Conservation (phyloP, 1,284 basidiomycete species). For the Apiotrichum mycotoxinovorans region DNA sequence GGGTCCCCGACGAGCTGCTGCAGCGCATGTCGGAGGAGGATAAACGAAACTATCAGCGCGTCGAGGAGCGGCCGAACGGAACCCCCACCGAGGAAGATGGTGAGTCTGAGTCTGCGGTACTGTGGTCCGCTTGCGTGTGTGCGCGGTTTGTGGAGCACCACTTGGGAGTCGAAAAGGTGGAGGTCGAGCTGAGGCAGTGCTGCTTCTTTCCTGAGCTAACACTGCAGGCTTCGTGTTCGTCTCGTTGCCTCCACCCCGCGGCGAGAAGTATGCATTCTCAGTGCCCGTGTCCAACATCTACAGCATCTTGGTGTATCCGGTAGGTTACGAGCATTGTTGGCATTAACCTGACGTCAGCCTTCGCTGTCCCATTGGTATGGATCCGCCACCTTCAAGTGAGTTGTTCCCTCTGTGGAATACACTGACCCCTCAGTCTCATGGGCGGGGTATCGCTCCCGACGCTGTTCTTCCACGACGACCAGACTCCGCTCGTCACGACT, state of each 20-base stretch:
- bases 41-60: slow-evolving; percentile 33
- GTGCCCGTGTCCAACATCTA: slow-evolving; percentile 85
- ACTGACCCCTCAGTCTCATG: slow-evolving; percentile 77
- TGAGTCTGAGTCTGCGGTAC: slow-evolving; percentile 23
- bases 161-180: background rate
- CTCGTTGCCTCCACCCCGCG: slow-evolving; percentile 51
- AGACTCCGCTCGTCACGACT: slow-evolving; percentile 57
- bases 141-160: background rate
- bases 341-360: slow-evolving; percentile 25
- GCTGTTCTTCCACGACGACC: slow-evolving; percentile 94
- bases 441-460: slow-evolving; percentile 86
- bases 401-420: slow-evolving; percentile 32
- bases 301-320: slow-evolving; percentile 79
- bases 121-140: slow-evolving; percentile 2
- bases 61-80: slow-evolving; percentile 25
- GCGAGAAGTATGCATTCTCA: slow-evolving; percentile 91
- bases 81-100: slow-evolving; percentile 37
- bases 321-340: slow-evolving; percentile 6
- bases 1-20: slow-evolving; percentile 47
- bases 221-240: slow-evolving; percentile 45
- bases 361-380: slow-evolving; percentile 50
- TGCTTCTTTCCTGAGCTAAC: background rate
- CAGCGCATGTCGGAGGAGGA: slow-evolving; percentile 45
- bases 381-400: slow-evolving; percentile 49
- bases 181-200: slow-evolving; percentile 1